A percentile compares a stretch with the other conserved stretches of the same genome.
These are phyloP conservation scores for Xerocomus nothofagi DNA, from an alignment of 1,284 basidiomycete species.

Conservation along the genomic window DNA sequence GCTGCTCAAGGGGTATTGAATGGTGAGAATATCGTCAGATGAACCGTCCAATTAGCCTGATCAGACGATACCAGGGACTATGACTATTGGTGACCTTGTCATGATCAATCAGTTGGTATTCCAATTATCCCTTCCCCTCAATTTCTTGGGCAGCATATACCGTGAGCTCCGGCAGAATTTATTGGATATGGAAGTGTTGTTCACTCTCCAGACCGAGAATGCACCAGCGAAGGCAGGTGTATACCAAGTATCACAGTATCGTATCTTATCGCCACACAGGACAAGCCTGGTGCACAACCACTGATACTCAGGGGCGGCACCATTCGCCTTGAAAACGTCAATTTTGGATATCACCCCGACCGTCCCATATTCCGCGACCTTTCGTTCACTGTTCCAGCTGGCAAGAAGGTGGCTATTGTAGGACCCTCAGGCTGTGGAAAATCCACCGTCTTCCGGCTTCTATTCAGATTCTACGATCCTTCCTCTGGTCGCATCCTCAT, in stretches of 20 bases:
- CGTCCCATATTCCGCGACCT: constrained; percentile 89
- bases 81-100: constrained; percentile 97
- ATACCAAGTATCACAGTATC: not conserved
- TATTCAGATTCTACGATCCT: constrained; percentile 95
- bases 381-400: constrained; percentile 92
- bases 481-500: constrained; percentile 77
- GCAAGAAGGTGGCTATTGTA: constrained; percentile 94
- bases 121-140: constrained; percentile 93
- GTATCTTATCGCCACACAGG: constrained; percentile 43
- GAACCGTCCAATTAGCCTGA: not conserved
- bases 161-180: constrained; percentile 94
- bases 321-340: constrained; percentile 91
- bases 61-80: constrained; percentile 63
- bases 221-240: constrained; percentile 62
- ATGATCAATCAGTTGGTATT: constrained; percentile 99
- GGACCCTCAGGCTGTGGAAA: constrained; percentile 98
- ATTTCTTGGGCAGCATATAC: constrained; percentile 97
- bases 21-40: constrained; percentile 45
- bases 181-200: constrained; percentile 95
- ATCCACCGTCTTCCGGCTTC: constrained; percentile 90
- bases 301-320: constrained; percentile 78
- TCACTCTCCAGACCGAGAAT: constrained; percentile 88
- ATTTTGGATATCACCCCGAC: constrained; percentile 87
- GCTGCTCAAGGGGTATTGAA: constrained; percentile 93
- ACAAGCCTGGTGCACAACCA: constrained; percentile 67